Conservation (phyloP, 2,329 filamentous ascomycete species). For the Claviceps fusiformis region DNA sequence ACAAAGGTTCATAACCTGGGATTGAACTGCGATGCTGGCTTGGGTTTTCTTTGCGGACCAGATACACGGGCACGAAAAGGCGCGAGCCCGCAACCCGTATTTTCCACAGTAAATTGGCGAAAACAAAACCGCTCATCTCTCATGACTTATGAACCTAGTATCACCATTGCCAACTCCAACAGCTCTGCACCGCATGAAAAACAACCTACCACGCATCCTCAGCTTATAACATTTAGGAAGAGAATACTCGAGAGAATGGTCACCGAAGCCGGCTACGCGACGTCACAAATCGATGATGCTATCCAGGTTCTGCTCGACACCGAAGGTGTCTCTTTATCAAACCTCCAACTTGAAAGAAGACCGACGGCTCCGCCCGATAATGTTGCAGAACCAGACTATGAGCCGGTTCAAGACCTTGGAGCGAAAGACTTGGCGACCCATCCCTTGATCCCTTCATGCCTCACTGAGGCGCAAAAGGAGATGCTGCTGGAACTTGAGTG, state of each 20-base stretch:
- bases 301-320: conserved; percentile 21
- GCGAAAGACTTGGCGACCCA: not conserved
- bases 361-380: not conserved
- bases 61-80: conserved; percentile 37
- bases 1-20: conserved; percentile 46
- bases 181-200: not conserved
- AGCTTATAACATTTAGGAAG: not conserved
- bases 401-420: not conserved
- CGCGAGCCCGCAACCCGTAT: conserved; percentile 19
- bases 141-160: not conserved
- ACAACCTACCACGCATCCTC: not conserved
- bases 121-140: not conserved
- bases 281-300: conserved; percentile 18
- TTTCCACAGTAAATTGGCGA: not conserved
- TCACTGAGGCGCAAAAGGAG: conserved; percentile 52
- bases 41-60: conserved; percentile 53
- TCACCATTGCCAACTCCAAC: not conserved
- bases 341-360: conserved; percentile 21
- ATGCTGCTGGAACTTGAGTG: conserved; percentile 56
- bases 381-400: not conserved
- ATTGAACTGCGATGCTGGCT: conserved; percentile 51
- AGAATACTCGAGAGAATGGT: conserved; percentile 23
- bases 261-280: conserved; percentile 21
- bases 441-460: conserved; percentile 35
- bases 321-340: conserved; percentile 17